Percentiles rank a stretch among this genome's conserved stretches.
Evolutionary conservation across 768 basidiomycete species (phyloP).

Genomic region (Hysterangium stoloniferum): DNA sequence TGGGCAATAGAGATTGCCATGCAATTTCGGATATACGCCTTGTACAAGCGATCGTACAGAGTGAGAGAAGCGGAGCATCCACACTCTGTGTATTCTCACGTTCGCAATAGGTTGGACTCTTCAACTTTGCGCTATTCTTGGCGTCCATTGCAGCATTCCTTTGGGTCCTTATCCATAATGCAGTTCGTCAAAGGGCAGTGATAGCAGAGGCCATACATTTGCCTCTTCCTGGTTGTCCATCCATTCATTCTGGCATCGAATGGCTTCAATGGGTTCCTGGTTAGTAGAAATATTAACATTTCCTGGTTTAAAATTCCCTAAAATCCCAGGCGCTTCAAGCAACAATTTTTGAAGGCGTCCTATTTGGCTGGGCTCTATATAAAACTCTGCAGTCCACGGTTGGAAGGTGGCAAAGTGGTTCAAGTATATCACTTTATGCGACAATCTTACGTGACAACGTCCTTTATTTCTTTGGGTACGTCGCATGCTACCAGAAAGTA

Average conservation of each 20-base stretch:
- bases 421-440: constrained; percentile 24
- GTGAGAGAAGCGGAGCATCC: too few species aligned
- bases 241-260: constrained; percentile 33
- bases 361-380: constrained; percentile 34
- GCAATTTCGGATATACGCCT: constrained; percentile 40
- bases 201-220: constrained; percentile 32
- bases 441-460: constrained; percentile 38
- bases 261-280: constrained; percentile 41
- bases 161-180: constrained; percentile 34
- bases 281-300: constrained; percentile 16
- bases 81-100: not conserved
- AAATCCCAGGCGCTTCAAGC: constrained; percentile 19
- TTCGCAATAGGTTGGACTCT: constrained; percentile 32
- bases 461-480: constrained; percentile 37
- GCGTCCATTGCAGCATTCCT: constrained; percentile 35
- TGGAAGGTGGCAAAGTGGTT: constrained; percentile 19
- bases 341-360: constrained; percentile 33
- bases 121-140: constrained; percentile 34
- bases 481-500: not conserved
- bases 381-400: constrained; percentile 24
- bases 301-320: not conserved
- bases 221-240: constrained; percentile 35
- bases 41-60: constrained; percentile 33
- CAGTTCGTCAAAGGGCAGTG: constrained; percentile 25
- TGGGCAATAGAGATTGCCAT: constrained; percentile 45